Percentiles rank a stretch among this genome's conserved stretches.
phyloP scores from a whole-genome alignment of 2,329 filamentous ascomycete species.

The Paramyrothecium roridum region DNA sequence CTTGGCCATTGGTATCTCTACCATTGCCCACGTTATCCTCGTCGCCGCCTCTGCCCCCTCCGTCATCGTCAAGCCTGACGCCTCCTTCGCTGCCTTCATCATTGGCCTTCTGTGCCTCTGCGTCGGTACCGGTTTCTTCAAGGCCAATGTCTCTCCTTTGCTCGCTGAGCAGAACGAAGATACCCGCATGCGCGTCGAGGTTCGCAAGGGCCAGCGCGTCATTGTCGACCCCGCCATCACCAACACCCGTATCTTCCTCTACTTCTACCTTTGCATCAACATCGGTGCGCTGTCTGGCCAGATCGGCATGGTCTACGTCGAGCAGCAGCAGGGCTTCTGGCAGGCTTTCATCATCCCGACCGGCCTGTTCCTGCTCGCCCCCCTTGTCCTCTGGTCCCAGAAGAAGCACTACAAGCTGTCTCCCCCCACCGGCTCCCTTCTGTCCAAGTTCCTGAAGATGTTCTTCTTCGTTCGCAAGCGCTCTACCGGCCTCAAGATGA shows the following conservation, averaged over 20 bases:
- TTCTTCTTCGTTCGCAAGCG: conserved; percentile 60
- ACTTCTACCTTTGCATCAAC: conserved; percentile 59
- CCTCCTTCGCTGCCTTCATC: conserved; percentile 63
- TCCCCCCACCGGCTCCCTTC: conserved; percentile 70
- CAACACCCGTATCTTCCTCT: conserved; percentile 65
- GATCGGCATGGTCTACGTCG: conserved; percentile 65
- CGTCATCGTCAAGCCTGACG: conserved; percentile 56
- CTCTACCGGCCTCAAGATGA: conserved; percentile 60
- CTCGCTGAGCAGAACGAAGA: conserved; percentile 69
- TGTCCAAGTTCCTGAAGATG: conserved; percentile 63
- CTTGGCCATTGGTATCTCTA: conserved; percentile 62
- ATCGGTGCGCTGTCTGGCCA: conserved; percentile 59
- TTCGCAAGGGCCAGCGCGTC: conserved; percentile 59
- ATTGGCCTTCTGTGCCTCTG: conserved; percentile 56
- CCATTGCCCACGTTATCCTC: conserved; percentile 64
- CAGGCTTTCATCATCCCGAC: conserved; percentile 68
- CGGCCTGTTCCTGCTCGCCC: conserved; percentile 59
- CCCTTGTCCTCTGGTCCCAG: conserved; percentile 57
- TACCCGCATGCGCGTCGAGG: conserved; percentile 54
- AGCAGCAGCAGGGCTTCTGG: conserved; percentile 76
- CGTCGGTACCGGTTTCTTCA: conserved; percentile 76
- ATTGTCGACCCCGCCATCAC: conserved; percentile 70
- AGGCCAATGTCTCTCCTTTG: conserved; percentile 72
- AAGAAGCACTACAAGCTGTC: conserved; percentile 58
- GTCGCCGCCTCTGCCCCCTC: conserved; percentile 61